A percentile compares a stretch with the other conserved stretches of the same genome.
Conservation (phyloP, 2,329 filamentous ascomycete genomes). For the Colletotrichum tanaceti region DNA sequence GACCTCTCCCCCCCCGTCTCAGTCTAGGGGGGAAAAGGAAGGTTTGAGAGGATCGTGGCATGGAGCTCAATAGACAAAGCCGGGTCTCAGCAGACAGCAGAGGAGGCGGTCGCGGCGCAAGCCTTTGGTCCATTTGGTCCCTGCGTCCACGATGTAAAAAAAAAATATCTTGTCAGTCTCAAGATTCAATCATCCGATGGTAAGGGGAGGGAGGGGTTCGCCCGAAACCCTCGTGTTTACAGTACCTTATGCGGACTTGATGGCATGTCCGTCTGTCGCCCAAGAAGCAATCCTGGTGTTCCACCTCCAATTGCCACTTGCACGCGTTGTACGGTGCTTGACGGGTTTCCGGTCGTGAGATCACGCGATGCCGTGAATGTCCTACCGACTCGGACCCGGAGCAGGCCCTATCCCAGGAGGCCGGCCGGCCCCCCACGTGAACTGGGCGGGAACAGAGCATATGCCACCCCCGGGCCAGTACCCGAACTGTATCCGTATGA, state of each 20-base stretch:
- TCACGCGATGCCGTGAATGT: neutral
- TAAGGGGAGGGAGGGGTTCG: neutral
- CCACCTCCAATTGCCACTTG: too few species aligned
- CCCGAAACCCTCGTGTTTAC: neutral
- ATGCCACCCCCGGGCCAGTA: slow-evolving; percentile 17
- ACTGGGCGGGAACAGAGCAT: neutral
- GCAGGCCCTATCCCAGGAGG: neutral
- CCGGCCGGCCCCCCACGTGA: too few species aligned
- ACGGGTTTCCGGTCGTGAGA: neutral
- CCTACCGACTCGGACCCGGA: slow-evolving; percentile 6
- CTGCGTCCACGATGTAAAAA: neutral
- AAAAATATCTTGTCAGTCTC: too few species aligned
- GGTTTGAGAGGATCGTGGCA: neutral
- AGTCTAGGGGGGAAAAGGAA: neutral
- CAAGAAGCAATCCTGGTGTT: too few species aligned
- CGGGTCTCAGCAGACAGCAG: slow-evolving; percentile 5
- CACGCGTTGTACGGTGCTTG: too few species aligned
- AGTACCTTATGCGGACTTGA: slow-evolving; percentile 5
- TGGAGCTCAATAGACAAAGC: too few species aligned
- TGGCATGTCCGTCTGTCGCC: too few species aligned
- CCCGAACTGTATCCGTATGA: neutral
- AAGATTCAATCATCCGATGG: slow-evolving; percentile 9
- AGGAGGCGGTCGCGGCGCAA: too few species aligned
- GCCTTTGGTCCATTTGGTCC: too few species aligned
- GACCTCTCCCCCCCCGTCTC: slow-evolving; percentile 2